Conservation (phyloP, 2,329 filamentous ascomycete genomes). For the Alternaria ethzedia region DNA sequence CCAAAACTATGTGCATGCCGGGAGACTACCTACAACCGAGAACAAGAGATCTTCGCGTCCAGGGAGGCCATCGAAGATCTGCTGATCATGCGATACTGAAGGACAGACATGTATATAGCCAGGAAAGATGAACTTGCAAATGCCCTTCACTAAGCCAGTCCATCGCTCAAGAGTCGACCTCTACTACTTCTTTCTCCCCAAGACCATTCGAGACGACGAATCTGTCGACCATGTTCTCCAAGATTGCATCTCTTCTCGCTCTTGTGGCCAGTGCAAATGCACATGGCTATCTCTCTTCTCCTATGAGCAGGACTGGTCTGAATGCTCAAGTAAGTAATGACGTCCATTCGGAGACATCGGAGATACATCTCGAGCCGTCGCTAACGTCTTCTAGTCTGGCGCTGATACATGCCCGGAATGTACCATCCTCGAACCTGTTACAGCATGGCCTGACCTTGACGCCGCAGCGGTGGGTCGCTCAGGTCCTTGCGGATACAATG, state of each 20-base stretch:
- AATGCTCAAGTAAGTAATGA: constrained; percentile 34
- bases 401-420: constrained; percentile 45
- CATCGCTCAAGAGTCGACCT: not conserved
- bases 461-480: constrained; percentile 37
- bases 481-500: constrained; percentile 45
- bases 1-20: not conserved
- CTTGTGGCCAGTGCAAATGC: constrained; percentile 30
- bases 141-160: not conserved
- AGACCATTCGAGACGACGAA: not conserved
- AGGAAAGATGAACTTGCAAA: not conserved
- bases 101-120: not conserved
- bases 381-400: constrained; percentile 20
- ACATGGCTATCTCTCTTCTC: constrained; percentile 41
- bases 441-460: constrained; percentile 41
- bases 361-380: not conserved
- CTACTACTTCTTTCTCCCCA: not conserved
- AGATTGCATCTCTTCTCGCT: constrained; percentile 20
- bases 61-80: not conserved
- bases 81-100: not conserved
- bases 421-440: constrained; percentile 43
- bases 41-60: not conserved
- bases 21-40: not conserved
- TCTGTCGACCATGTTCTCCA: constrained; percentile 24
- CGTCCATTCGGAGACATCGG: not conserved
- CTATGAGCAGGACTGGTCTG: constrained; percentile 44